Percentiles rank a stretch among this genome's conserved stretches.
These are phyloP conservation scores for Didymella glomerata DNA, from an alignment of 2,329 filamentous ascomycete species.

Conservation along the genomic window DNA sequence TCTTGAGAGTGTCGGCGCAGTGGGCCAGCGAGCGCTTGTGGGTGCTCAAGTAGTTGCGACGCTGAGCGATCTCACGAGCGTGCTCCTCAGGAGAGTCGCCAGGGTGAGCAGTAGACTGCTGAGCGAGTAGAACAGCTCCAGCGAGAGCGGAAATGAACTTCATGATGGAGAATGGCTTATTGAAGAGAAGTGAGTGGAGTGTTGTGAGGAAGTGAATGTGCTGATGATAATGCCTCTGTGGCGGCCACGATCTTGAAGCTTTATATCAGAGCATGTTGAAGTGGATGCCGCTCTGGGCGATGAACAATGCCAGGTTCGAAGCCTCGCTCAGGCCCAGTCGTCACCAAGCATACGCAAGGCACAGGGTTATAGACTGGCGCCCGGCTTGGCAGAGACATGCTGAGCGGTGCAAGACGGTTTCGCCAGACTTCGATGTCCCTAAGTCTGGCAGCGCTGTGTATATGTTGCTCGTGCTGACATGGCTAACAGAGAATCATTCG, in stretches of 20 bases:
- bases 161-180: slow-evolving; percentile 26
- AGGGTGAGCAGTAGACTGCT: slow-evolving; percentile 49
- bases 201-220: slow-evolving; percentile 12
- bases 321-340: slow-evolving; percentile 19
- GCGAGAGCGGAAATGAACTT: slow-evolving; percentile 37
- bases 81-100: slow-evolving; percentile 48
- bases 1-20: slow-evolving; percentile 53
- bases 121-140: slow-evolving; percentile 39
- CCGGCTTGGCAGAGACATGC: slow-evolving; percentile 16
- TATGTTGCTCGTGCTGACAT: neutral
- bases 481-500: neutral
- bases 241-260: neutral
- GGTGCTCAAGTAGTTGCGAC: slow-evolving; percentile 46
- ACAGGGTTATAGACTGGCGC: slow-evolving; percentile 3
- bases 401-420: neutral
- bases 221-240: slow-evolving; percentile 6
- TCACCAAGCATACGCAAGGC: slow-evolving; percentile 24
- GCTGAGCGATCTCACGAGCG: slow-evolving; percentile 47
- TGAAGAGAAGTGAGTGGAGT: slow-evolving; percentile 10
- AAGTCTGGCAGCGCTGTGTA: neutral
- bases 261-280: slow-evolving; percentile 14
- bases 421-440: neutral
- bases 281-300: neutral
- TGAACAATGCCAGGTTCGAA: neutral
- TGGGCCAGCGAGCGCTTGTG: slow-evolving; percentile 53